phyloP scores from a whole-genome alignment of 768 basidiomycete species.

The Clavulina sp. region DNA sequence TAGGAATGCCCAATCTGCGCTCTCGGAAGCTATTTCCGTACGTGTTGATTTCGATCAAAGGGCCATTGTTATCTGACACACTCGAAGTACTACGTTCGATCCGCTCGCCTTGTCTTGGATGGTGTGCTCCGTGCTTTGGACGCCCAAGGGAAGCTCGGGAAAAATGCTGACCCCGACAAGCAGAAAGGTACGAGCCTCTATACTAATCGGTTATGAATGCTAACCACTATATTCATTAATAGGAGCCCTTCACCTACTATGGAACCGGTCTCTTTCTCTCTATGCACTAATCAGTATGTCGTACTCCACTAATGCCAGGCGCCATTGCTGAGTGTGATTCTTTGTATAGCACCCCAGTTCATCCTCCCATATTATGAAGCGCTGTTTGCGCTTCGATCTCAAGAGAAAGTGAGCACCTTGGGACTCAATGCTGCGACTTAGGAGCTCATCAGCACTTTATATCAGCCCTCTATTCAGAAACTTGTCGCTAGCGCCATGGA shows the following conservation, averaged over 20 bases:
- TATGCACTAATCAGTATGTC: slow-evolving; percentile 7
- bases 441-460: background rate
- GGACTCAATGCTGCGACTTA: background rate
- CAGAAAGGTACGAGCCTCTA: slow-evolving; percentile 15
- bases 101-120: slow-evolving; percentile 10
- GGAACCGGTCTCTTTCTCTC: slow-evolving; percentile 28
- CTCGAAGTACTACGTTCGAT: slow-evolving; percentile 8
- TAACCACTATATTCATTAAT: background rate
- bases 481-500: slow-evolving; percentile 42
- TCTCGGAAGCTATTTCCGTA: slow-evolving; percentile 30
- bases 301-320: background rate
- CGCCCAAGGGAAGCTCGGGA: slow-evolving; percentile 5
- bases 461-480: slow-evolving; percentile 60
- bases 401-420: slow-evolving; percentile 48
- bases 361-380: background rate
- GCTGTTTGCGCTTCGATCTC: slow-evolving; percentile 33
- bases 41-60: too few species aligned
- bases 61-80: too few species aligned
- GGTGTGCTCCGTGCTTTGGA: slow-evolving; percentile 12
- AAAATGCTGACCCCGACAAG: slow-evolving; percentile 17
- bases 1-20: slow-evolving; percentile 51
- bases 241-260: slow-evolving; percentile 37
- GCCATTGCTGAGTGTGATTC: slow-evolving; percentile 4
- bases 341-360: background rate
- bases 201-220: background rate